Percentiles rank a stretch among this genome's conserved stretches.
phyloP scores from a whole-genome alignment of 2,329 filamentous ascomycete genomes.

The Alternaria gaisen region DNA sequence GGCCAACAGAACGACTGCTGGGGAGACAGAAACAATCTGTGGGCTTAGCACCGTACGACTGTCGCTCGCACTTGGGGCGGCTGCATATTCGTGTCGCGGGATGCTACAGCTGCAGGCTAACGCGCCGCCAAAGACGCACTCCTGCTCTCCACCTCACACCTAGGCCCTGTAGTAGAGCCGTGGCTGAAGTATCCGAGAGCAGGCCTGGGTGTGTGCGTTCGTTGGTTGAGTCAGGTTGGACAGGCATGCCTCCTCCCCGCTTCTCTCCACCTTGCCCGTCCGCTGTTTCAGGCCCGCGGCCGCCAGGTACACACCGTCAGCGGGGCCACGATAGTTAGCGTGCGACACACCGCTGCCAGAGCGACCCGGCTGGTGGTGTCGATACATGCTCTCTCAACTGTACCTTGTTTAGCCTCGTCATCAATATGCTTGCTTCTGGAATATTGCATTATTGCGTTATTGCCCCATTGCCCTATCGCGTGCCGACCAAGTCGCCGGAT shows the following conservation, averaged over 20 bases:
- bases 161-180: conserved; percentile 21
- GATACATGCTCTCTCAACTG: conserved; percentile 3
- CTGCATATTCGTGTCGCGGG: conserved; percentile 32
- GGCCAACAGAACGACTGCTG: conserved; percentile 3
- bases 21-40: conserved; percentile 12
- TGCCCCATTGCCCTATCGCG: background rate
- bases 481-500: conserved; percentile 17
- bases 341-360: conserved; percentile 36
- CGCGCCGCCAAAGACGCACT: conserved; percentile 19
- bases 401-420: background rate
- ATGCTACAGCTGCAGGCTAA: conserved; percentile 33
- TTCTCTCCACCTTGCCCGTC: conserved; percentile 28
- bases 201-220: conserved; percentile 28
- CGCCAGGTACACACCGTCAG: conserved; percentile 26
- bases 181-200: conserved; percentile 24
- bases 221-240: conserved; percentile 9
- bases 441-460: conserved; percentile 8
- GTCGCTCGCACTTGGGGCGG: conserved; percentile 18
- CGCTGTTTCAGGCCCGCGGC: conserved; percentile 37
- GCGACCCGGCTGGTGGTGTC: conserved; percentile 20
- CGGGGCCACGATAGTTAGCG: conserved; percentile 16
- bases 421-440: conserved; percentile 21
- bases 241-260: conserved; percentile 25
- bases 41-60: conserved; percentile 22
- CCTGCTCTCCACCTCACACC: conserved; percentile 19